These are phyloP conservation scores for Ophiostoma sp. DNA, from an alignment of 2,329 filamentous ascomycete species.

Conservation along the genomic window DNA sequence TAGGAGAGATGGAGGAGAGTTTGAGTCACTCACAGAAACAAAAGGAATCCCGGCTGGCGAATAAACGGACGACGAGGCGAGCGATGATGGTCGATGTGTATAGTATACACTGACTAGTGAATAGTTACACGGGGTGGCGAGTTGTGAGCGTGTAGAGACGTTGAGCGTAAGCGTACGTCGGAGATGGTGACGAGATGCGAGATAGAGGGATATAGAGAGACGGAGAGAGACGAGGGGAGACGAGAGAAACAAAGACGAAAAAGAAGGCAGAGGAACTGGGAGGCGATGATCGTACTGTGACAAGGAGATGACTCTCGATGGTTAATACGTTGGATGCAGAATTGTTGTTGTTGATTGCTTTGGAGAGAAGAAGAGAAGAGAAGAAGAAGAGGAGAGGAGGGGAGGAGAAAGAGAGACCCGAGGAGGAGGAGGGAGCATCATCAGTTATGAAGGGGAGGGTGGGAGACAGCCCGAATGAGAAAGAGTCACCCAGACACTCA, in stretches of 20 bases:
- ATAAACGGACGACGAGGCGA: constrained; percentile 16
- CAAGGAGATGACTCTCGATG: constrained; percentile 51
- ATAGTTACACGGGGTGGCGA: neutral
- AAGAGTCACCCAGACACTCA: constrained; percentile 3
- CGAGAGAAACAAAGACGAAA: constrained; percentile 14
- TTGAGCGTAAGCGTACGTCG: neutral
- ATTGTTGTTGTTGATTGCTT: constrained; percentile 48
- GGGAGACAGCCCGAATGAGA: constrained; percentile 12
- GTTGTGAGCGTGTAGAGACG: constrained; percentile 1
- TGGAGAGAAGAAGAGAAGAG: constrained; percentile 31
- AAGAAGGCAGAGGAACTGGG: constrained; percentile 42
- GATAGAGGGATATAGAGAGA: constrained; percentile 27
- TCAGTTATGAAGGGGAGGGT: constrained; percentile 29
- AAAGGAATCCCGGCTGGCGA: neutral
- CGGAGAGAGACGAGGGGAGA: neutral
- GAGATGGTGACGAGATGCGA: neutral
- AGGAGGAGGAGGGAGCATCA: constrained; percentile 31
- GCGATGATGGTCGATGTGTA: neutral
- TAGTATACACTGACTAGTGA: neutral
- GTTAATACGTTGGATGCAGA: constrained; percentile 39
- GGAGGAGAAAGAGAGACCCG: constrained; percentile 31
- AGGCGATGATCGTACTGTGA: constrained; percentile 57
- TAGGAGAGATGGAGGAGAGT: too few species aligned
- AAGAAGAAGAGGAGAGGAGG: constrained; percentile 31
- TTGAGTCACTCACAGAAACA: constrained; percentile 36